These are phyloP conservation scores for Malbranchea zuffiana DNA, from an alignment of 2,329 filamentous ascomycete species.

Conservation along the genomic window DNA sequence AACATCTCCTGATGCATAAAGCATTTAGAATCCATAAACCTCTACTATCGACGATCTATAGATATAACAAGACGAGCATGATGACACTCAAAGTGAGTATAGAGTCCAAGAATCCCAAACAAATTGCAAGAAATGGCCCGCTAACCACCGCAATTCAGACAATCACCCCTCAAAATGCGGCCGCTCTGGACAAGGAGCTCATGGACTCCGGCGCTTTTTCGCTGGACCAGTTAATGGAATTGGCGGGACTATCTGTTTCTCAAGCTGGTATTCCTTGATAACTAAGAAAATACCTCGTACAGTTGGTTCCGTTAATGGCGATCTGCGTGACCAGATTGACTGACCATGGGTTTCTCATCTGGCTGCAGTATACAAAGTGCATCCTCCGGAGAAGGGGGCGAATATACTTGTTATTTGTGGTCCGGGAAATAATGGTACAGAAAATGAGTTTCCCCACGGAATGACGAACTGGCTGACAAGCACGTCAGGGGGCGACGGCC, in stretches of 20 bases:
- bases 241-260: slow-evolving; percentile 84
- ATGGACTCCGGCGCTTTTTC: slow-evolving; percentile 83
- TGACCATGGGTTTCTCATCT: neutral
- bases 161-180: slow-evolving; percentile 74
- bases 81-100: slow-evolving; percentile 14
- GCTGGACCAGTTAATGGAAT: slow-evolving; percentile 92
- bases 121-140: no score
- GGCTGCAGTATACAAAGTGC: slow-evolving; percentile 63
- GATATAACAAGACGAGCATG: slow-evolving; percentile 11
- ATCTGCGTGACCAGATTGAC: no score
- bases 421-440: slow-evolving; percentile 54
- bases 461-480: neutral
- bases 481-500: slow-evolving; percentile 68
- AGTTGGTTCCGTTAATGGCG: neutral
- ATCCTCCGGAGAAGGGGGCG: slow-evolving; percentile 60
- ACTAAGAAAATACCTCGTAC: neutral
- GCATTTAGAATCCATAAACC: no score
- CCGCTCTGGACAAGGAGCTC: slow-evolving; percentile 81
- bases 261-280: slow-evolving; percentile 55
- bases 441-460: neutral
- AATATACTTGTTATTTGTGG: slow-evolving; percentile 83
- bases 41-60: slow-evolving; percentile 5
- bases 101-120: no score
- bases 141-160: slow-evolving; percentile 45
- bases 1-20: no score